A percentile compares a stretch with the other conserved stretches of the same genome.
These are phyloP conservation scores for Podaxis pistillaris DNA, from an alignment of 768 basidiomycete species.

Conservation along the genomic window DNA sequence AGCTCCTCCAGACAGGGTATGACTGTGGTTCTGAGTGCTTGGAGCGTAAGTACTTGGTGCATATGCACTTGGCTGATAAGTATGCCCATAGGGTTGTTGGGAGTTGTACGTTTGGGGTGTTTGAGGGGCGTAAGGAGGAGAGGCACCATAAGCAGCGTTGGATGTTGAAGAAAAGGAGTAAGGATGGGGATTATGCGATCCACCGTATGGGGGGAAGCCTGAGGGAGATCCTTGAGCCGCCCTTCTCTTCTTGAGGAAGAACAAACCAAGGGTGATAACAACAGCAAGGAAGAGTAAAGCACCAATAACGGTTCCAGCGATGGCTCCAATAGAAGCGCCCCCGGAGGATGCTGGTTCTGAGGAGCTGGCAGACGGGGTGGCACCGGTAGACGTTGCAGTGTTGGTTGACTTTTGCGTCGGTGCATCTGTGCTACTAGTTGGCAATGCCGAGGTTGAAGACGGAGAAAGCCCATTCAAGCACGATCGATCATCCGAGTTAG, in stretches of 20 bases:
- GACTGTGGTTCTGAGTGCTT: conserved; percentile 6
- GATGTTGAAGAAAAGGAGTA: conserved; percentile 11
- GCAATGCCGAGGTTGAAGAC: conserved; percentile 41
- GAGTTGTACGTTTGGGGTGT: conserved; percentile 2
- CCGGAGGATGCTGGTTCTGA: background rate
- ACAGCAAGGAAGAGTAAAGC: conserved; percentile 52
- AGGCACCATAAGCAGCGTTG: conserved; percentile 1
- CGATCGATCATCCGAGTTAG: conserved; percentile 41
- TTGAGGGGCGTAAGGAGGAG: conserved; percentile 4
- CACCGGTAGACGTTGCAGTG: conserved; percentile 19
- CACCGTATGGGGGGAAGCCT: conserved; percentile 5
- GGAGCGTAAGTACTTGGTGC: conserved; percentile 29
- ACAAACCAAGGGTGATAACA: conserved; percentile 48
- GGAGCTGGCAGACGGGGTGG: conserved; percentile 14
- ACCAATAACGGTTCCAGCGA: conserved; percentile 54
- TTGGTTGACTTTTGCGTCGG: conserved; percentile 21
- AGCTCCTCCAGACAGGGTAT: conserved; percentile 3
- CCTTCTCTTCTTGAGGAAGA: conserved; percentile 39
- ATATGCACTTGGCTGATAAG: conserved; percentile 8
- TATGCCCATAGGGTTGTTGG: conserved; percentile 4
- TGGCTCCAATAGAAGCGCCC: conserved; percentile 40
- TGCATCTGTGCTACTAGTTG: conserved; percentile 21
- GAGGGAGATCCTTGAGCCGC: conserved; percentile 15
- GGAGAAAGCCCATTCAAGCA: conserved; percentile 57
- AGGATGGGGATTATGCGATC: background rate